Conservation (phyloP, 768 basidiomycete genomes). For the Dentipellis fragilis region DNA sequence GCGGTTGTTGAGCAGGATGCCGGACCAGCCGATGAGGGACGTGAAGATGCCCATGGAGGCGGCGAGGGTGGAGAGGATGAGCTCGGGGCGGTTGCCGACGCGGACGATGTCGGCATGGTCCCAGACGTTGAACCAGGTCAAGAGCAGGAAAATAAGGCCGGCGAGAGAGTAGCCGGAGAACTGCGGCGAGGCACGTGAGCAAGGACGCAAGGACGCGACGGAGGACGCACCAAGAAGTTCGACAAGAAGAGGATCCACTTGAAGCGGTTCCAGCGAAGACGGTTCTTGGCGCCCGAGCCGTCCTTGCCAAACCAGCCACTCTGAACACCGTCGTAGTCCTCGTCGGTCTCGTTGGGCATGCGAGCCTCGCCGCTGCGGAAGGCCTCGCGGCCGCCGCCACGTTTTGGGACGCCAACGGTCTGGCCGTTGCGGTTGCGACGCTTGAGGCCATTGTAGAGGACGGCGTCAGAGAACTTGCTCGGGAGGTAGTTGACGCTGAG, state of each 20-base stretch:
- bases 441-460: constrained; percentile 30
- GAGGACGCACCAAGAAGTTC: constrained; percentile 41
- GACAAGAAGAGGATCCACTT: constrained; percentile 71
- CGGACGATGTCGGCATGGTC: constrained; percentile 59
- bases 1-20: constrained; percentile 77
- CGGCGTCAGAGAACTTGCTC: constrained; percentile 52
- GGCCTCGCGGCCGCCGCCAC: constrained; percentile 64
- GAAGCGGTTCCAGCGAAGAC: constrained; percentile 71
- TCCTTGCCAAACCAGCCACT: constrained; percentile 31
- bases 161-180: constrained; percentile 52
- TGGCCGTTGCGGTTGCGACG: constrained; percentile 28
- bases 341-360: constrained; percentile 28
- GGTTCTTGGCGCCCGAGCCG: constrained; percentile 27
- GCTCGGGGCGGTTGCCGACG: constrained; percentile 56
- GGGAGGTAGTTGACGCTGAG: constrained; percentile 70
- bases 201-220: not conserved
- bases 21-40: constrained; percentile 66
- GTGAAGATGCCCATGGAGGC: constrained; percentile 51
- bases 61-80: constrained; percentile 62
- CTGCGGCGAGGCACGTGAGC: constrained; percentile 20
- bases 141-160: constrained; percentile 53
- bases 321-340: constrained; percentile 27
- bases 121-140: constrained; percentile 75
- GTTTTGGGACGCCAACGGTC: constrained; percentile 38
- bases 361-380: constrained; percentile 27